A percentile compares a stretch with the other conserved stretches of the same genome.
Conservation (phyloP, 805 yeast species). For the Brettanomyces naardenensis region DNA sequence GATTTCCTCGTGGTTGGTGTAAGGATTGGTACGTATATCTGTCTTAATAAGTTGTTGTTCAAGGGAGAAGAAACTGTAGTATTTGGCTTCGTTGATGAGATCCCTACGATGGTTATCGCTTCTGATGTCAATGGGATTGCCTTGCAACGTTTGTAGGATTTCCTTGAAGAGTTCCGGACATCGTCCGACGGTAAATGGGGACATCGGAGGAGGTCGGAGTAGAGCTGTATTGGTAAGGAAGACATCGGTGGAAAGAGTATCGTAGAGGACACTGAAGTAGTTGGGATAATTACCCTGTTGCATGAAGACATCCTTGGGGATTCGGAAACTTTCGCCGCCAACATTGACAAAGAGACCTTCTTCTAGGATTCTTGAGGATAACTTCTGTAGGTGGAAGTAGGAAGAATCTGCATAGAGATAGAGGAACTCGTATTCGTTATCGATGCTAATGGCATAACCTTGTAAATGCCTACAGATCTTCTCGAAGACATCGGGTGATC, state of each 20-base stretch:
- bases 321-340: conserved; percentile 52
- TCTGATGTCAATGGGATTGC: conserved; percentile 39
- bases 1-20: conserved; percentile 47
- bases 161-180: conserved; percentile 48
- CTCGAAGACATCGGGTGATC: conserved; percentile 64
- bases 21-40: conserved; percentile 43
- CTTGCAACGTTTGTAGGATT: conserved; percentile 47
- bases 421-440: conserved; percentile 51
- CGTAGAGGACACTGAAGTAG: conserved; percentile 59
- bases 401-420: conserved; percentile 61
- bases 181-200: conserved; percentile 45
- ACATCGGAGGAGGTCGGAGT: conserved; percentile 73
- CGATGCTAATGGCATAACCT: conserved; percentile 65
- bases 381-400: conserved; percentile 58
- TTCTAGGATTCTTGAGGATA: conserved; percentile 40
- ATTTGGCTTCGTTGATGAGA: conserved; percentile 63
- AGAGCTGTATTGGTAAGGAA: conserved; percentile 28
- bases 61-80: conserved; percentile 66
- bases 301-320: conserved; percentile 47
- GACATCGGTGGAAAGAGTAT: conserved; percentile 44
- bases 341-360: conserved; percentile 51
- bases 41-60: conserved; percentile 63
- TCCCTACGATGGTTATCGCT: conserved; percentile 41
- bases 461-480: conserved; percentile 66
- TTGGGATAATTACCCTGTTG: conserved; percentile 70